Evolutionary conservation across 257 asterid genomes (phyloP), one percentile per base, ranked within the genome.

Genomic region (Nicotiana sylvestris): DNA sequence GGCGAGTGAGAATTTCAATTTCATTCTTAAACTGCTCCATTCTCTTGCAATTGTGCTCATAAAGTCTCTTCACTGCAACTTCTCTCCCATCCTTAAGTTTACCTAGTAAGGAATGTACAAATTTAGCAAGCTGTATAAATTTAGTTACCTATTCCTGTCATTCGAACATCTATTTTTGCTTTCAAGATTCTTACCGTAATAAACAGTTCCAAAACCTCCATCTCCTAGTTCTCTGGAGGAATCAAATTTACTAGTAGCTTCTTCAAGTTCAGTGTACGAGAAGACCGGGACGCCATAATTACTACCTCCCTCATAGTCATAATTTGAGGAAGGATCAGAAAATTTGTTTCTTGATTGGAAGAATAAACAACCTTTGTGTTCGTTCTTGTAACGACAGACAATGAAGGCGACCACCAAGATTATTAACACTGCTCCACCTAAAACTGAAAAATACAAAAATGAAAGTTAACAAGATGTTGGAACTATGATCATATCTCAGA

Each of bases 161-260:
- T 49, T 39, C 18, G 32, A 60, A 29, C 32, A 67, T 53, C 27
- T 21, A 35, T 32, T 53, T 46, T 67, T 72, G 3, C 64, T 49
- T 72, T 74, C 46, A 27, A 74, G 43, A 51, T 74, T 61, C 89
- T 88, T 91, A 92, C 98, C 98, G 58, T 90, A 81, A 58, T 92
- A 94, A 4, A 94, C 98, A 21, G 92, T 86, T 60, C 98, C 98
- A 76, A 90, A 94, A 80, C 97, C 97, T 81, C 98, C 98, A 57
- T 91, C 93, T 21, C 98, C 98, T 25, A 94, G 90, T 78, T 92
- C 97, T 51, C 85, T 87, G 30, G 92, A 78, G 27, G 91, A 82
- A 77, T 94, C 92, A 65, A 92, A 94, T 74, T 81, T 86, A 57
- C 88, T 82, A 0, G 97, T 92, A 77, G 92, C 95, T 78, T 85